A percentile compares a stretch with the other conserved stretches of the same genome.
Conservation (phyloP, 441 rosid genomes). For the Bruguiera hainesii region DNA sequence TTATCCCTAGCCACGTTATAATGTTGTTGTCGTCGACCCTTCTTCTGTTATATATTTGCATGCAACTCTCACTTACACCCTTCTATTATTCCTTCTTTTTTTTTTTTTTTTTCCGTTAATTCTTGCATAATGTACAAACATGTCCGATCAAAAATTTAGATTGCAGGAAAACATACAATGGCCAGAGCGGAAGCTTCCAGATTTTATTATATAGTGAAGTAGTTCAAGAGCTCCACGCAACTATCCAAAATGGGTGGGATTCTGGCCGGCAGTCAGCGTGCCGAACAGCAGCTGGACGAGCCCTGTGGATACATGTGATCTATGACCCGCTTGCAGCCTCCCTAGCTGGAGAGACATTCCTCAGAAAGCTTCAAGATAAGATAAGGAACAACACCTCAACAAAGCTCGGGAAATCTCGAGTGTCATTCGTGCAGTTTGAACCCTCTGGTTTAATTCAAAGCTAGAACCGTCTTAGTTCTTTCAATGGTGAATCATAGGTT, state of each 20-base stretch:
- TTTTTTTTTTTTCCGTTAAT: neutral
- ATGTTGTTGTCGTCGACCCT: conserved; percentile 17
- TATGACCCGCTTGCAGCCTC: conserved; percentile 73
- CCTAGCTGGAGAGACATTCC: conserved; percentile 77
- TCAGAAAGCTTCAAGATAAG: conserved; percentile 66
- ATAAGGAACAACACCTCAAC: conserved; percentile 57
- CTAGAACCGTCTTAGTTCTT: conserved; percentile 67
- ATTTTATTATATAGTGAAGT: conserved; percentile 34
- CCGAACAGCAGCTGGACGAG: conserved; percentile 91
- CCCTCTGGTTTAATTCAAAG: conserved; percentile 86
- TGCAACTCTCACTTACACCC: conserved; percentile 26
- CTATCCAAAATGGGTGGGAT: conserved; percentile 67
- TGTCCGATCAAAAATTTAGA: conserved; percentile 47
- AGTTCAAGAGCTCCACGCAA: conserved; percentile 56
- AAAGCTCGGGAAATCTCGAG: conserved; percentile 80
- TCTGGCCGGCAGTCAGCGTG: conserved; percentile 62
- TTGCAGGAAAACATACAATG: conserved; percentile 35
- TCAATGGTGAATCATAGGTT: conserved; percentile 50
- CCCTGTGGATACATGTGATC: conserved; percentile 77
- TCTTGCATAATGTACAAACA: conserved; percentile 18
- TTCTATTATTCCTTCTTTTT: conserved; percentile 12
- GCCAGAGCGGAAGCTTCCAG: conserved; percentile 57
- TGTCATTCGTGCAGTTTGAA: conserved; percentile 79
- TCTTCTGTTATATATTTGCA: conserved; percentile 30
- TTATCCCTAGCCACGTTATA: conserved; percentile 49